Percentiles rank a stretch among this genome's conserved stretches.
phyloP scores from a whole-genome alignment of 768 basidiomycete genomes.

The Leucosporidium yakuticum region DNA sequence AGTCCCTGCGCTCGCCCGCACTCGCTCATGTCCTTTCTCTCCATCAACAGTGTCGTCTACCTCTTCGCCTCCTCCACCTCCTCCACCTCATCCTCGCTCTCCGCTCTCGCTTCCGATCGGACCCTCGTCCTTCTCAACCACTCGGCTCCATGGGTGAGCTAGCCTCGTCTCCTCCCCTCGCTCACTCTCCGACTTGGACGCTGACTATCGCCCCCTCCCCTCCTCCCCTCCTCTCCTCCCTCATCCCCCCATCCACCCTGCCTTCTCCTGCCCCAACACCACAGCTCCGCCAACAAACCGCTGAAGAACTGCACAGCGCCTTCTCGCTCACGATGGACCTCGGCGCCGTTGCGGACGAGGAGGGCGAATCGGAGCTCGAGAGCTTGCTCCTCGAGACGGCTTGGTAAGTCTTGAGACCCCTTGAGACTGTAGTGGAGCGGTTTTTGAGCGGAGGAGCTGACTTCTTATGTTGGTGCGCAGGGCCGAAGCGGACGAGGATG shows the following conservation, averaged over 20 bases:
- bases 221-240: no score
- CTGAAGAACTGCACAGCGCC: slow-evolving; percentile 21
- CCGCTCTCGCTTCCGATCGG: slow-evolving; percentile 48
- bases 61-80: slow-evolving; percentile 56
- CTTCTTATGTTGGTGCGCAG: background rate
- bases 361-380: slow-evolving; percentile 56
- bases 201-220: no score
- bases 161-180: background rate
- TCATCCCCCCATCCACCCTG: no score
- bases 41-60: slow-evolving; percentile 55
- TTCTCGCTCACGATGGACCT: background rate
- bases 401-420: slow-evolving; percentile 52
- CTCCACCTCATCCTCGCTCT: slow-evolving; percentile 48
- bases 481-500: background rate
- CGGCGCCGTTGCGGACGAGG: background rate
- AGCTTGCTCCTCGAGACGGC: slow-evolving; percentile 66
- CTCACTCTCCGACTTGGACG: no score
- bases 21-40: slow-evolving; percentile 6
- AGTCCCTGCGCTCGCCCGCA: no score
- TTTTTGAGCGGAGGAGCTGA: background rate
- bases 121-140: slow-evolving; percentile 60
- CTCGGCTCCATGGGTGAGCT: slow-evolving; percentile 56
- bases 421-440: background rate
- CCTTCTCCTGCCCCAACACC: background rate
- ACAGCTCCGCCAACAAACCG: slow-evolving; percentile 23